phyloP scores from a whole-genome alignment of 257 asterid species.

The Ocimum tenuiflorum region DNA sequence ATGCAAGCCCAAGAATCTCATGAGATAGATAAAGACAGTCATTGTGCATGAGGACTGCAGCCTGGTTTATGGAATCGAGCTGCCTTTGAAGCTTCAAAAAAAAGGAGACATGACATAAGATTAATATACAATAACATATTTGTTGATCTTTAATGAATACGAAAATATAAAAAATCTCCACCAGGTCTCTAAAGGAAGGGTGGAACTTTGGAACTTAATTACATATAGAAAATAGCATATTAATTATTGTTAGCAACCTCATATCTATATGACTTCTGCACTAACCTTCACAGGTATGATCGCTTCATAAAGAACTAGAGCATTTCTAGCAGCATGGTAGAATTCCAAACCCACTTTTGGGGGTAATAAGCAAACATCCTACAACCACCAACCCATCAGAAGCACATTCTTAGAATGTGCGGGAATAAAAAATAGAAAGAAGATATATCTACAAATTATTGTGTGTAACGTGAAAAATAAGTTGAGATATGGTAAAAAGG shows the following conservation, averaged over 20 bases:
- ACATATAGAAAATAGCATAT: constrained; percentile 5
- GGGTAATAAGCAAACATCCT: constrained; percentile 86
- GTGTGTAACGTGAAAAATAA: not conserved
- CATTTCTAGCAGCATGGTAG: constrained; percentile 79
- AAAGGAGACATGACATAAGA: constrained; percentile 21
- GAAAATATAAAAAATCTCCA: not conserved
- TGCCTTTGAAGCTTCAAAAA: constrained; percentile 75
- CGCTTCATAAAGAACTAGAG: constrained; percentile 84
- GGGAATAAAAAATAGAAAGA: not conserved
- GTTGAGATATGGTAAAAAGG: not conserved
- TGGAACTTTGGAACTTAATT: not conserved
- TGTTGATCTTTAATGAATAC: not conserved
- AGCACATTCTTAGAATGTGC: constrained; percentile 9
- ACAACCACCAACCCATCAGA: constrained; percentile 23
- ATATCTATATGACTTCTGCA: constrained; percentile 11
- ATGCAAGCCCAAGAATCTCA: constrained; percentile 95
- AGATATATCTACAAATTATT: not conserved
- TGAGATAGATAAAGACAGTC: constrained; percentile 88
- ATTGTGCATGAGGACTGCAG: constrained; percentile 84
- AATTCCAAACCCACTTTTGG: constrained; percentile 83
- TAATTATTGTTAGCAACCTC: not conserved
- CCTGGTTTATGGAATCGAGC: constrained; percentile 87
- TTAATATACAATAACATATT: constrained; percentile 8
- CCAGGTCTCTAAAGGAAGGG: not conserved
- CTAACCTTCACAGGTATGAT: constrained; percentile 88